phyloP scores from a whole-genome alignment of 306 rosid genomes.

The Datisca glomerata region DNA sequence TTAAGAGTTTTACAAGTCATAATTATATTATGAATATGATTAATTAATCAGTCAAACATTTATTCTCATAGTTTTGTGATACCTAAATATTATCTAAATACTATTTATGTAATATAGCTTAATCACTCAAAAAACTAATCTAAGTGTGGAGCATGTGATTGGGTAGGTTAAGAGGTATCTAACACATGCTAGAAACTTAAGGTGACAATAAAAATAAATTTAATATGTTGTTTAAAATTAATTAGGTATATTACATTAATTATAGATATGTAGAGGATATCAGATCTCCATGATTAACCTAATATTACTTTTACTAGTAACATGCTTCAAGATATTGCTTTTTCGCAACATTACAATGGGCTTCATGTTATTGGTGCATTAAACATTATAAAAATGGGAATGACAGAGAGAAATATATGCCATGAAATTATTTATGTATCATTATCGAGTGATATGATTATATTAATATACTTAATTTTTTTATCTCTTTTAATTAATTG shows the following conservation, averaged over 20 bases:
- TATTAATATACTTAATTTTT: too few species aligned
- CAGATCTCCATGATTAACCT: slow-evolving; percentile 28
- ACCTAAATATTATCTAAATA: too few species aligned
- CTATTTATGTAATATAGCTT: too few species aligned
- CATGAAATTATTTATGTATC: too few species aligned
- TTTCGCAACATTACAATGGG: slow-evolving; percentile 24
- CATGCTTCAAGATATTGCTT: slow-evolving; percentile 26
- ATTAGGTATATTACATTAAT: neutral
- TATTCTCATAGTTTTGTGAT: too few species aligned
- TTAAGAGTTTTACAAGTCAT: too few species aligned
- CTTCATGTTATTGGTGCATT: slow-evolving; percentile 37
- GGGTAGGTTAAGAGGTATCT: slow-evolving; percentile 31
- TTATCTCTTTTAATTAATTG: too few species aligned
- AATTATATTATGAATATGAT: too few species aligned
- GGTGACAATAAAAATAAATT: slow-evolving; percentile 7
- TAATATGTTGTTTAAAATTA: neutral
- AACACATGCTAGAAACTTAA: slow-evolving; percentile 30
- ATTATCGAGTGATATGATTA: too few species aligned
- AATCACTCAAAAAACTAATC: too few species aligned
- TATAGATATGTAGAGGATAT: neutral
- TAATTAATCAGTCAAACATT: too few species aligned
- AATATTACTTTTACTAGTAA: slow-evolving; percentile 12
- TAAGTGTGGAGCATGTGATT: slow-evolving; percentile 37
- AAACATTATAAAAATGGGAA: slow-evolving; percentile 5
- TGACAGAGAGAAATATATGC: neutral